Conservation (phyloP, 2,329 filamentous ascomycete species). For the Alternaria longipes region DNA sequence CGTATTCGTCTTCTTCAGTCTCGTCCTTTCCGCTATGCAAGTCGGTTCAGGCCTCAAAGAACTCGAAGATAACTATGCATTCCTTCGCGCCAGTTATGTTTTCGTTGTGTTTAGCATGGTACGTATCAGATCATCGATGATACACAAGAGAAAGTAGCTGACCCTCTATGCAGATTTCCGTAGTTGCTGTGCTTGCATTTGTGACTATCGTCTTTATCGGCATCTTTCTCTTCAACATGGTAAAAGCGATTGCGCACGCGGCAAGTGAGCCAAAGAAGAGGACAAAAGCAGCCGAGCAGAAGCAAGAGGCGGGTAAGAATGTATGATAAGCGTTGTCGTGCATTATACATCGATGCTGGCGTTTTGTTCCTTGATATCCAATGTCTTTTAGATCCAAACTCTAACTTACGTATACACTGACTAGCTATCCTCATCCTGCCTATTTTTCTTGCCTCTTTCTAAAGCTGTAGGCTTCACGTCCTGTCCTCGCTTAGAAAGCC, state of each 20-base stretch:
- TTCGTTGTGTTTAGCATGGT: conserved; percentile 50
- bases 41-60: conserved; percentile 43
- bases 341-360: neutral
- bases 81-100: conserved; percentile 39
- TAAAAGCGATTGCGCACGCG: conserved; percentile 43
- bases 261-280: conserved; percentile 49
- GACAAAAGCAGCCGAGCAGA: conserved; percentile 22
- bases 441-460: conserved; percentile 19
- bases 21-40: conserved; percentile 52
- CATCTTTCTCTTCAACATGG: conserved; percentile 51
- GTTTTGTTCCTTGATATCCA: neutral
- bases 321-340: neutral
- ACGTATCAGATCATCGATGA: neutral
- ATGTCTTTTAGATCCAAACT: neutral
- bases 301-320: neutral
- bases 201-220: conserved; percentile 41
- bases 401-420: neutral
- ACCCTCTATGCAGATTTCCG: conserved; percentile 23
- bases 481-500: conserved; percentile 45
- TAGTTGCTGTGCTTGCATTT: conserved; percentile 38
- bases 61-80: conserved; percentile 33
- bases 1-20: conserved; percentile 50
- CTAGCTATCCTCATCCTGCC: conserved; percentile 6
- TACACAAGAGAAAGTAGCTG: neutral
- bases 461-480: conserved; percentile 37